Evolutionary conservation across 108 stramenopile species (phyloP).

Genomic region (Conticribra weissflogii): DNA sequence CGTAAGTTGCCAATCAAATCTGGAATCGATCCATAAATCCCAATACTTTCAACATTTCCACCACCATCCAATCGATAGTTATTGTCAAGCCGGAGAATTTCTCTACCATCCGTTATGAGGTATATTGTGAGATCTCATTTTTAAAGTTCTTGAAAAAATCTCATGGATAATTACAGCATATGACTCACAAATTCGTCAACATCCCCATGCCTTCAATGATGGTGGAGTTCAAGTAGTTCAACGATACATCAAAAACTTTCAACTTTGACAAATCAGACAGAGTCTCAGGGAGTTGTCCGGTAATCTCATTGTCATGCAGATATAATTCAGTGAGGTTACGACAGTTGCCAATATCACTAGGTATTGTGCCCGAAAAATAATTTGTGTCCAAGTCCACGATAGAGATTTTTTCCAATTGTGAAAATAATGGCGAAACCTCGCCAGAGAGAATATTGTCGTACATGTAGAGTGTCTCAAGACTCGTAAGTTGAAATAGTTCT

Average conservation of each 20-base stretch:
- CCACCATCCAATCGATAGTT: slow-evolving; percentile 32
- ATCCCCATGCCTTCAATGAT: slow-evolving; percentile 23
- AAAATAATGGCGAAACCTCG: slow-evolving; percentile 25
- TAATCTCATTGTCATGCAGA: slow-evolving; percentile 30
- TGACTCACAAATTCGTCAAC: slow-evolving; percentile 19
- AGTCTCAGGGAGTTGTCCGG: slow-evolving; percentile 33
- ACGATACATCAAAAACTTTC: slow-evolving; percentile 28
- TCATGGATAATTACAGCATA: background rate
- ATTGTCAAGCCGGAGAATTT: slow-evolving; percentile 32
- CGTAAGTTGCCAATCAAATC: slow-evolving; percentile 38
- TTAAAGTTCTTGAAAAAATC: background rate
- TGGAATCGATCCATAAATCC: slow-evolving; percentile 39
- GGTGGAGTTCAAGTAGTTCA: slow-evolving; percentile 41
- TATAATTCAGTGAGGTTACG: slow-evolving; percentile 25
- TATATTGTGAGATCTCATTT: too few relatives aligned
- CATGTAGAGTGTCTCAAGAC: slow-evolving; percentile 25
- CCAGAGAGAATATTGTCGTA: slow-evolving; percentile 38
- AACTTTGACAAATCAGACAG: slow-evolving; percentile 20
- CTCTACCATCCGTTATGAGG: background rate
- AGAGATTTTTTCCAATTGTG: slow-evolving; percentile 23
- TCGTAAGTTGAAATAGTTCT: slow-evolving; percentile 32
- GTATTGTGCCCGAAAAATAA: slow-evolving; percentile 30
- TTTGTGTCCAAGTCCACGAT: slow-evolving; percentile 37
- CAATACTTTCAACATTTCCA: slow-evolving; percentile 27
- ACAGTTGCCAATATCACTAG: slow-evolving; percentile 39